Percentiles rank a stretch among this genome's conserved stretches.
phyloP scores from a whole-genome alignment of 2,329 filamentous ascomycete species.

The Pseudocercospora fuligena region DNA sequence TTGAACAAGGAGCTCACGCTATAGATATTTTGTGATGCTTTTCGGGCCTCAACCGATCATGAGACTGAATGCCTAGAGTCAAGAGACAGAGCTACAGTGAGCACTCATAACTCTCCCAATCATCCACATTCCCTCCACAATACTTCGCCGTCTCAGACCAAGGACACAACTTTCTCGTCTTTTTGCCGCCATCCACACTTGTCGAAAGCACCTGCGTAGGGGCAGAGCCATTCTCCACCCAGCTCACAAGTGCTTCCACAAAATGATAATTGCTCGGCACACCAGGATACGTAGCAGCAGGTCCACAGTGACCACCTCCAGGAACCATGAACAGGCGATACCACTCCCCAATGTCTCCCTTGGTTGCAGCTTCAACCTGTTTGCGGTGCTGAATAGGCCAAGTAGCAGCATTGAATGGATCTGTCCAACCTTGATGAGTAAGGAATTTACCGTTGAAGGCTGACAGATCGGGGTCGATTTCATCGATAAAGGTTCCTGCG shows the following conservation, averaged over 20 bases:
- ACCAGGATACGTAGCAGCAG: slow-evolving; percentile 39
- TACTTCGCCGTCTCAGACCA: slow-evolving; percentile 41
- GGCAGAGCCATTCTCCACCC: slow-evolving; percentile 41
- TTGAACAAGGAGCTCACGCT: no score
- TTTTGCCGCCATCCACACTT: slow-evolving; percentile 32
- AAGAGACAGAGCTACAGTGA: no score
- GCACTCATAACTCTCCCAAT: slow-evolving; percentile 32
- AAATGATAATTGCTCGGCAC: slow-evolving; percentile 43
- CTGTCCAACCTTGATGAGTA: slow-evolving; percentile 47
- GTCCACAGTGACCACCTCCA: slow-evolving; percentile 47
- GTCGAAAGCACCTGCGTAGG: slow-evolving; percentile 40
- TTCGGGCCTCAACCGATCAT: no score
- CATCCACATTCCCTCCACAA: slow-evolving; percentile 30
- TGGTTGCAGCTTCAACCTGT: slow-evolving; percentile 35
- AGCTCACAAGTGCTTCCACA: slow-evolving; percentile 40
- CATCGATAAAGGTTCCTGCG: slow-evolving; percentile 46
- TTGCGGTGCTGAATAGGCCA: slow-evolving; percentile 46
- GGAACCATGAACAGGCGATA: slow-evolving; percentile 48
- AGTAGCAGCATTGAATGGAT: slow-evolving; percentile 43
- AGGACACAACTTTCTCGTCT: slow-evolving; percentile 43
- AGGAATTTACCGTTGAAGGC: slow-evolving; percentile 47
- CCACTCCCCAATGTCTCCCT: slow-evolving; percentile 39
- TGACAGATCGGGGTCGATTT: slow-evolving; percentile 41
- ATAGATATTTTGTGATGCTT: no score
- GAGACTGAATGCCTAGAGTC: no score